Evolutionary conservation across 257 asterid genomes (phyloP), one percentile per base, ranked within the genome.

Genomic region (Cinchona pubescens): DNA sequence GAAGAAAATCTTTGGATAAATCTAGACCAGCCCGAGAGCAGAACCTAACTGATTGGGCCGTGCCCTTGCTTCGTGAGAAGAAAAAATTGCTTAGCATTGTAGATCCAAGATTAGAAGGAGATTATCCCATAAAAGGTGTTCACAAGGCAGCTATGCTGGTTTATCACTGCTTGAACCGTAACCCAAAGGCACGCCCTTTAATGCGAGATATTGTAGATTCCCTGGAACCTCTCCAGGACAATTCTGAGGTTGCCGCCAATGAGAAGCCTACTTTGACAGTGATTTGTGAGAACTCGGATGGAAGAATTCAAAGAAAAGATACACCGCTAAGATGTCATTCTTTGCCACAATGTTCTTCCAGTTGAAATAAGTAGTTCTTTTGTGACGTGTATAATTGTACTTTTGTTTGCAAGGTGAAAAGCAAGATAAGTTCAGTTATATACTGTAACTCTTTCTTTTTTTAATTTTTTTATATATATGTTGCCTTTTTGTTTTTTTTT

Each of bases 141-240:
- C 91, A 91, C 2, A 93, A 88, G 73, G 98, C 98, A 16, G 96
- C 94, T 51, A 91, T 91, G 98, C 86, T 93, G 30, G 95, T 94
- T 56, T 93, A 90, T 75, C 98, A 91, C 76, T 91, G 97, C 86
- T 73, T 93, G 64, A 93, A 93, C 72, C 87, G 87, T 40, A 93
- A 90, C 82, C 97, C 98, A 0, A 93, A 93, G 84, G 97, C 97
- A 1, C 85, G 98, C 72, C 98, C 98, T 10, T 73, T 93, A 0
- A 93, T 93, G 98, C 76, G 98, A 35, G 98, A 93, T 75, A 88
- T 93, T 34, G 98, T 93, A 1, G 97, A 91, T 71, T 85, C 97
- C 0, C 74, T 93, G 75, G 97, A 93, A 82, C 98, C 97, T 73
- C 98, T 93, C 38, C 97, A 88, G 77, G 82, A 71, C 69, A 78